Percentiles rank a stretch among this genome's conserved stretches.
phyloP scores from a whole-genome alignment of 2,329 filamentous ascomycete genomes.

The Beauveria sp. region DNA sequence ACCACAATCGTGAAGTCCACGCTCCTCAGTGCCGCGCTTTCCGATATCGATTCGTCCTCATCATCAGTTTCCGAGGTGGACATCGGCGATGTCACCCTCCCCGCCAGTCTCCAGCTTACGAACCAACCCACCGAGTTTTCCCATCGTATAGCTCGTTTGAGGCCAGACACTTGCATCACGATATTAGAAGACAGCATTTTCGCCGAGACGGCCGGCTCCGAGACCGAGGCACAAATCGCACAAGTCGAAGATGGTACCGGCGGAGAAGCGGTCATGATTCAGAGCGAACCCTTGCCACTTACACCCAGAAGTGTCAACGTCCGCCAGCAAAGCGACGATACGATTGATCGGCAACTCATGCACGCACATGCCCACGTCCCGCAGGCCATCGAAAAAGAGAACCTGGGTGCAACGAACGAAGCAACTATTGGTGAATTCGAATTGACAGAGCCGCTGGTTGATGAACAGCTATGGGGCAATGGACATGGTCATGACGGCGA shows the following conservation, averaged over 20 bases:
- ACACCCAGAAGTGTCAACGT: not conserved
- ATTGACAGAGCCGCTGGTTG: not conserved
- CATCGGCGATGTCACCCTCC: conserved; percentile 8
- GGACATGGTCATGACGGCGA: not conserved
- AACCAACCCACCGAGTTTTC: not conserved
- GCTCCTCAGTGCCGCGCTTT: not conserved
- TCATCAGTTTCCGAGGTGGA: conserved; percentile 3
- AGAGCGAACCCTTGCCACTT: not conserved
- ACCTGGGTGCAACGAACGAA: not conserved
- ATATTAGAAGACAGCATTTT: conserved; percentile 2
- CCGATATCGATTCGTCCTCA: not conserved
- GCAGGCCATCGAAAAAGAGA: not conserved
- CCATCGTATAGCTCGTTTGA: conserved; percentile 5
- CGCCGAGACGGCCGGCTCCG: not conserved
- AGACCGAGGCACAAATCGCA: not conserved
- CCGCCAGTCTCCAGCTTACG: conserved; percentile 8
- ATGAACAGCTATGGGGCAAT: not conserved
- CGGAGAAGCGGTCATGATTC: not conserved
- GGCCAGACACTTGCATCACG: conserved; percentile 1
- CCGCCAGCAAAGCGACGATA: not conserved
- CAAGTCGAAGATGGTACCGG: not conserved
- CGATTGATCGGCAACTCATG: not conserved
- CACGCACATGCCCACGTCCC: not conserved
- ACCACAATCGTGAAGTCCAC: not conserved
- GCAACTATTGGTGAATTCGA: not conserved